Evolutionary conservation across 1,284 basidiomycete species (phyloP).

Genomic region (Megacollybia platyphylla): DNA sequence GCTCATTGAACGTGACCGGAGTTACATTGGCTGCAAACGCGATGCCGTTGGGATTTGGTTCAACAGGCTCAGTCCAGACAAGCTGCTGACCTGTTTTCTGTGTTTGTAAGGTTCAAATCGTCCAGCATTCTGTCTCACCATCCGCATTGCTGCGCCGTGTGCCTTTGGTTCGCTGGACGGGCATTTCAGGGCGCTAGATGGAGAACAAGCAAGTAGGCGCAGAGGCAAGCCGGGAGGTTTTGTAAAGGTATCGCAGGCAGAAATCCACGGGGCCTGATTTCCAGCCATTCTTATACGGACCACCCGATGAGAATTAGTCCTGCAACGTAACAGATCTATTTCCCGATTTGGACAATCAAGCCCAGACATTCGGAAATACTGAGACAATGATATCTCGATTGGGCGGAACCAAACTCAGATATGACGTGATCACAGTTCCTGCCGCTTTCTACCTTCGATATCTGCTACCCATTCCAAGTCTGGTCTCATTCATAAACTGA

Average conservation of each 20-base stretch:
- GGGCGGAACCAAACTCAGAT: too few relatives aligned
- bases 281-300: too few relatives aligned
- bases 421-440: too few relatives aligned
- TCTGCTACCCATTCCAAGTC: too few relatives aligned
- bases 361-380: too few relatives aligned
- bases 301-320: too few relatives aligned
- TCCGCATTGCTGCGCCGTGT: conserved; percentile 27
- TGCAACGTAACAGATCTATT: too few relatives aligned
- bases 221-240: conserved; percentile 2
- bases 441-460: too few relatives aligned
- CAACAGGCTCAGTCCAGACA: conserved; percentile 38
- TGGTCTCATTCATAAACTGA: too few relatives aligned
- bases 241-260: conserved; percentile 7
- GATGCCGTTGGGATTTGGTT: conserved; percentile 29
- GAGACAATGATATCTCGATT: too few relatives aligned
- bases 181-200: conserved; percentile 24
- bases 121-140: conserved; percentile 20
- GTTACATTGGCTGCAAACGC: conserved; percentile 49
- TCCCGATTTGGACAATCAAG: too few relatives aligned
- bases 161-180: conserved; percentile 36
- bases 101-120: conserved; percentile 7
- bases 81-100: conserved; percentile 29
- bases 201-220: conserved; percentile 6
- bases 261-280: neutral
- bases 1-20: conserved; percentile 47